Base-by-base conservation (phyloP, 2,329 filamentous ascomycete genomes). In the Beauveria varroae region DNA sequence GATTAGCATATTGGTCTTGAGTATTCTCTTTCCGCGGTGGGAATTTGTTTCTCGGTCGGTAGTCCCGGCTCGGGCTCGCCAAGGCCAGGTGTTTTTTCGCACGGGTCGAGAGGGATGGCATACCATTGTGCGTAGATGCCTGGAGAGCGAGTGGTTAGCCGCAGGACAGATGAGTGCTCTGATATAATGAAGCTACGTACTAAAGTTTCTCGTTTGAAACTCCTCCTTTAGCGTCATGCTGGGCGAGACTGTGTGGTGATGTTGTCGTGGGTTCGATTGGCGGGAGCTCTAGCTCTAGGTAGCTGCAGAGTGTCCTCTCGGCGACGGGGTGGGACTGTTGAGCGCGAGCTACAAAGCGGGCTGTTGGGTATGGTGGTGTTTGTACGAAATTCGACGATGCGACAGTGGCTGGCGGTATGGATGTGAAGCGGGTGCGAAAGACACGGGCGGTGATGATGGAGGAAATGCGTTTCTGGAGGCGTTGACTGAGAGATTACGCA, bases 111-210 rank as follows among this genome's bases (percentile, higher is more conserved):
- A 51, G n/a, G 49, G 30, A 24, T 24, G 30, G 57, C 84, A 81
- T 80, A 89, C 86, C 86, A 89, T 87, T 89, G 86, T 74, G 84
- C 86, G 70, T 89, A 89, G 75, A 89, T 89, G 76, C 86, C 86
- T 89, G 67, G 62, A 62, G 37, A 62, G 14, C 55, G 9, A n/a
- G 26, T 51, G 49, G 69, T 79, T 69, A 80, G 75, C 67, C 65
- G 52, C 14, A 49, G 46, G 4, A 24, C 22, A 55, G 7, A 22
- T n/a, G 10, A 18, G 22, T 6, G 10, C n/a, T 16, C 9, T 53
- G 34, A 37, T 16, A 20, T 57, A 65, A 60, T 49, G 49, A 59
- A 54, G 65, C 58, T 63, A 78, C 86, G 70, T 80, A 89, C 86
- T 90, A 77, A 90, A 90, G 77, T 90, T 90, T 70, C 87, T 81